Base-by-base conservation (phyloP, 495 filamentous ascomycete genomes). In the Hypoxylon fragiforme region DNA sequence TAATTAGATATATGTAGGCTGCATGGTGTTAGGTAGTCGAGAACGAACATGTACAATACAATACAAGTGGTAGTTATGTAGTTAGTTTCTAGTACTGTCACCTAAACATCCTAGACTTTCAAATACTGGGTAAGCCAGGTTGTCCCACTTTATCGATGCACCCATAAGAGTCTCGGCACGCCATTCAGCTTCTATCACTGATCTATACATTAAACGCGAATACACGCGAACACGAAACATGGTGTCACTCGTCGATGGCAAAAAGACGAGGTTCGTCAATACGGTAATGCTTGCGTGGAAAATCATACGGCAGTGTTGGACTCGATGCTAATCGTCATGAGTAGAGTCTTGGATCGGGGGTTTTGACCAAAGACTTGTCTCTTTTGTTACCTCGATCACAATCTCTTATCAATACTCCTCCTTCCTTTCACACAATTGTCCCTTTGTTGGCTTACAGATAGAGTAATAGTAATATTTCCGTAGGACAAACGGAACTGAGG, bases 401-500 rank as follows among this genome's bases (percentile, higher is more conserved):
- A 61, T 26, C 46, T 51, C 21, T 48, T 37, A 35, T 37, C n/a
- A n/a, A n/a, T n/a, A n/a, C 44, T 37, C 32, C 15, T 36, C 19
- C n/a, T 44, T 30, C 34, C 18, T 36, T 49, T 22, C 32, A n/a
- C n/a, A n/a, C 26, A 53, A 48, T 40, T 31, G 40, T 37, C 47
- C 44, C n/a, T n/a, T n/a, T n/a, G n/a, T 50, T 28, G 24, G 9
- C 24, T 28, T 9, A 4, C 26, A n/a, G n/a, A n/a, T n/a, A n/a
- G n/a, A n/a, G n/a, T 35, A 43, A 12, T 37, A 9, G 30, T 11
- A 47, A 50, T 46, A 42, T 34, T 56, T 51, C 58, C 58, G 58
- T 37, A 53, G 32, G 58, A 41, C 43, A 45, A 56, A 57, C 32
- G 58, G 52, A 48, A 34, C 42, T 46, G 46, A 50, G 46, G 52